These are phyloP conservation scores for Aspergillus texensis DNA, from an alignment of 2,329 filamentous ascomycete species.

Conservation along the genomic window DNA sequence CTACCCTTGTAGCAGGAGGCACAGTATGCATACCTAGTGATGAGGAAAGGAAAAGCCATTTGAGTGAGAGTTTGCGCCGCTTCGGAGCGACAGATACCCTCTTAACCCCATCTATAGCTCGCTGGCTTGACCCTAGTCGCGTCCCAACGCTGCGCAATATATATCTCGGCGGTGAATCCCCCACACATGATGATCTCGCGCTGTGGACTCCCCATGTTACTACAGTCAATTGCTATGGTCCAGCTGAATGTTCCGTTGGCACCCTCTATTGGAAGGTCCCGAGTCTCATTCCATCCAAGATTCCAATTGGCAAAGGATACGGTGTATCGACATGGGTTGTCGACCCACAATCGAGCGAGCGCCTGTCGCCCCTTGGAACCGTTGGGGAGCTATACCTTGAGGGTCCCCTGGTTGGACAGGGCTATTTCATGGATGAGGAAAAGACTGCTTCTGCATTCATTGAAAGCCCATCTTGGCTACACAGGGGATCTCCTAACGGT, in stretches of 20 bases:
- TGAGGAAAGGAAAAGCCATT: not conserved
- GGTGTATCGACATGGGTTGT: conserved; percentile 35
- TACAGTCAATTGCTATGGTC: not conserved
- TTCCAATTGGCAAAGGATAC: conserved; percentile 19
- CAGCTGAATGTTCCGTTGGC: not conserved
- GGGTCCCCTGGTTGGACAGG: conserved; percentile 44
- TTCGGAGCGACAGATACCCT: not conserved
- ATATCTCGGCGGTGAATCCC: not conserved
- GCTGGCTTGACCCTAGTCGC: not conserved
- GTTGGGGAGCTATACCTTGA: conserved; percentile 50
- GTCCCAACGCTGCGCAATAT: not conserved
- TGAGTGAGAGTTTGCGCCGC: not conserved
- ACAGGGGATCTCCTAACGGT: not conserved
- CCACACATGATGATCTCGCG: not conserved
- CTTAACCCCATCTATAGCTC: not conserved
- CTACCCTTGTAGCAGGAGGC: not conserved
- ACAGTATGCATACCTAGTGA: not conserved
- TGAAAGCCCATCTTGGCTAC: conserved; percentile 24
- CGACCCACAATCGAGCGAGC: conserved; percentile 26
- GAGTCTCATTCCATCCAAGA: not conserved
- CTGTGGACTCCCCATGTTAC: not conserved
- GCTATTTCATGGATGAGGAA: conserved; percentile 39
- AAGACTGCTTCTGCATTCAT: conserved; percentile 28
- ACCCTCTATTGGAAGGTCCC: not conserved
- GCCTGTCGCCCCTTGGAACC: conserved; percentile 40